These are phyloP conservation scores for Chalaropsis ovoidea DNA, from an alignment of 2,329 filamentous ascomycete species.

Conservation along the genomic window DNA sequence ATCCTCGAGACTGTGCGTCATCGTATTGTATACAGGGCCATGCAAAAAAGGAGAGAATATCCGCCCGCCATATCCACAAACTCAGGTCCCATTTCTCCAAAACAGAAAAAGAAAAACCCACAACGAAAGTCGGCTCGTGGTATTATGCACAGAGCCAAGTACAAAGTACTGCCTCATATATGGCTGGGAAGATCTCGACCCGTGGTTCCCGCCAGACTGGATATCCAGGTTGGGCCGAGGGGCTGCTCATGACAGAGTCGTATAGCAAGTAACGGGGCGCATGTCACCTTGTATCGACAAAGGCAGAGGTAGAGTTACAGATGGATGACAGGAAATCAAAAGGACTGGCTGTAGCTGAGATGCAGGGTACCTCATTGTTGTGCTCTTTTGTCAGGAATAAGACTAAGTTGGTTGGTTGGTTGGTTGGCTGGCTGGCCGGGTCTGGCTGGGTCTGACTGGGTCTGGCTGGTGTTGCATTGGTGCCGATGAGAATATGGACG, in stretches of 20 bases:
- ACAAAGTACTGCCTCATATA: no score
- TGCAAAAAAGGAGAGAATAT: not conserved
- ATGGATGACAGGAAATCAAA: not conserved
- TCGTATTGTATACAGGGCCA: no score
- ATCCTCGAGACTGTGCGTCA: no score
- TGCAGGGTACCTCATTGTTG: not conserved
- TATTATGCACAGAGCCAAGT: no score
- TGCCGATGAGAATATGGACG: not conserved
- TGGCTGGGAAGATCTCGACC: not conserved
- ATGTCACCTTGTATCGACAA: conserved; percentile 2
- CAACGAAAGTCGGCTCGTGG: no score
- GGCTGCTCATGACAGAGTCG: not conserved
- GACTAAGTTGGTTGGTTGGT: not conserved
- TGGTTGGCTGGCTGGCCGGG: not conserved
- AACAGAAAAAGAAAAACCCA: no score
- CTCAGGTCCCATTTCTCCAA: no score
- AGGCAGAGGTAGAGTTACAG: not conserved
- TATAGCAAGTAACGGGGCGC: not conserved
- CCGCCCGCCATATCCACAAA: no score
- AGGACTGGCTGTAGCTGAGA: not conserved
- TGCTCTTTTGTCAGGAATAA: conserved; percentile 2
- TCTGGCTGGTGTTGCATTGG: conserved; percentile 10
- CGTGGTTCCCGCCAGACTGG: not conserved
- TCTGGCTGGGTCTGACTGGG: no score
- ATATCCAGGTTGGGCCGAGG: conserved; percentile 3